Evolutionary conservation across 2,329 filamentous ascomycete species (phyloP).

Genomic region (Fusarium phyllophilum): DNA sequence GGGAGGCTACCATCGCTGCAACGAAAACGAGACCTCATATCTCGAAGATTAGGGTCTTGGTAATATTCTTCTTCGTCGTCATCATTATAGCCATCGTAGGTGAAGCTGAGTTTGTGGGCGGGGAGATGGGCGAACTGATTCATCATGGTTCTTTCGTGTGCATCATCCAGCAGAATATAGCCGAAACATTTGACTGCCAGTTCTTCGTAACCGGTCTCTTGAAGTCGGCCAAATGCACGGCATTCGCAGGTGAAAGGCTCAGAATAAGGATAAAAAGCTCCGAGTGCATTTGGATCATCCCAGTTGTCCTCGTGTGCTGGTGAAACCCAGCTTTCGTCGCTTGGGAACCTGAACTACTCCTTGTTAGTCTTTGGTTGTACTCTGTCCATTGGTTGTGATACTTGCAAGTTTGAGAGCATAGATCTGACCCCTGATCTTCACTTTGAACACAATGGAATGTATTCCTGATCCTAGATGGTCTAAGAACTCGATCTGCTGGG

Average conservation of each 20-base stretch:
- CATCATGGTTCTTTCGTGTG: background rate
- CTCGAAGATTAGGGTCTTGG: background rate
- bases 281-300: background rate
- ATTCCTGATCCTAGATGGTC: background rate
- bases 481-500: background rate
- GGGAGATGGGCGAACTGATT: background rate
- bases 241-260: background rate
- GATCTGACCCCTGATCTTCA: background rate
- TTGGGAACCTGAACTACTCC: background rate
- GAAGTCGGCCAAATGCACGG: background rate
- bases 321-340: background rate
- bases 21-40: background rate
- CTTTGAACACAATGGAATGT: conserved; percentile 1
- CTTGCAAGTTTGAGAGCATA: background rate
- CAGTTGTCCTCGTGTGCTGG: background rate
- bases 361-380: background rate
- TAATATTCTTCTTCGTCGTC: background rate
- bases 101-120: background rate
- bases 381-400: background rate
- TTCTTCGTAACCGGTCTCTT: background rate
- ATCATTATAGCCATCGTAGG: background rate
- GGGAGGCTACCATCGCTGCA: background rate
- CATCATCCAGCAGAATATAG: background rate
- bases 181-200: conserved; percentile 2
- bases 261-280: background rate